Evolutionary conservation across 768 basidiomycete genomes (phyloP).

Genomic region (Pisolithus sp.): DNA sequence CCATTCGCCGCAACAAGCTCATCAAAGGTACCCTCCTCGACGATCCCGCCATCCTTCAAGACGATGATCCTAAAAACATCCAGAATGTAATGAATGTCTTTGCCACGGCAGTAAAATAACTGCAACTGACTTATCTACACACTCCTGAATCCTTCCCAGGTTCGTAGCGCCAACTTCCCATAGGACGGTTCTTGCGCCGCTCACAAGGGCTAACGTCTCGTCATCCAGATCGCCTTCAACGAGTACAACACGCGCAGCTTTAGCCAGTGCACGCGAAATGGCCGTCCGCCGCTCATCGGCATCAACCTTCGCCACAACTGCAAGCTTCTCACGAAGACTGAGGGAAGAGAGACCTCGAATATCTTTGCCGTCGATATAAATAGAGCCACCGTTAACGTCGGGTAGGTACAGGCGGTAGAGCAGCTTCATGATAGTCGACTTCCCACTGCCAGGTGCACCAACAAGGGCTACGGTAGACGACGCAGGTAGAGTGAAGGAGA

Average conservation of each 20-base stretch:
- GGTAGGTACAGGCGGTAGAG: slow-evolving; percentile 93
- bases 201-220: slow-evolving; percentile 5
- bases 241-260: slow-evolving; percentile 21
- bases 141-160: slow-evolving; percentile 42
- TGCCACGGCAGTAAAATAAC: background rate
- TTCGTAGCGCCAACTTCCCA: slow-evolving; percentile 19
- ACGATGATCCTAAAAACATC: slow-evolving; percentile 65
- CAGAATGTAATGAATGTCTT: background rate
- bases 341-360: slow-evolving; percentile 82
- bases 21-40: slow-evolving; percentile 75
- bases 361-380: slow-evolving; percentile 81
- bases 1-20: slow-evolving; percentile 70
- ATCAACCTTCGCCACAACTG: slow-evolving; percentile 84
- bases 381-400: slow-evolving; percentile 68
- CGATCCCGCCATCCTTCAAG: slow-evolving; percentile 82
- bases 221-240: slow-evolving; percentile 20
- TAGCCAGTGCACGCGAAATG: slow-evolving; percentile 18
- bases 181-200: slow-evolving; percentile 17
- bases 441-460: slow-evolving; percentile 76
- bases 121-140: slow-evolving; percentile 49
- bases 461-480: slow-evolving; percentile 87
- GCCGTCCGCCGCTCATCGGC: slow-evolving; percentile 17
- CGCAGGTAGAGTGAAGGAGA: slow-evolving; percentile 86
- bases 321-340: slow-evolving; percentile 74
- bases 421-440: slow-evolving; percentile 79